phyloP scores from a whole-genome alignment of 1,284 basidiomycete species.

The Inonotus obliquus region DNA sequence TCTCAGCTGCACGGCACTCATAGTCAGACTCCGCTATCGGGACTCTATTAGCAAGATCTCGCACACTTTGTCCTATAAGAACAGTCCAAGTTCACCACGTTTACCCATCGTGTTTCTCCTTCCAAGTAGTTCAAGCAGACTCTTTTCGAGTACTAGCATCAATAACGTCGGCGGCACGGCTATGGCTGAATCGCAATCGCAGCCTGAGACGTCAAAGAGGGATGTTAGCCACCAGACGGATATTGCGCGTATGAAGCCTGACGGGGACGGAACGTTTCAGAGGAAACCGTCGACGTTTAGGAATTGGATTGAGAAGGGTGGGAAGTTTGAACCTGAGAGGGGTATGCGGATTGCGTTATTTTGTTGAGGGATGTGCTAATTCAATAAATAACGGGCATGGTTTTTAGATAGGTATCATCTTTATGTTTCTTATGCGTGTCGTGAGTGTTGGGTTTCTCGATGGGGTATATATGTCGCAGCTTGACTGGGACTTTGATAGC shows the following conservation, averaged over 20 bases:
- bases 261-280: slow-evolving; percentile 79
- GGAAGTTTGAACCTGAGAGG: slow-evolving; percentile 77
- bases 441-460: slow-evolving; percentile 42
- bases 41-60: no score
- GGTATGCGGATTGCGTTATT: slow-evolving; percentile 38
- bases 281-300: slow-evolving; percentile 73
- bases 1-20: not conserved
- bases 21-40: not conserved
- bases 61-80: not conserved
- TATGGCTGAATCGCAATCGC: not conserved
- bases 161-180: no score
- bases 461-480: not conserved
- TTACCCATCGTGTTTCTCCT: slow-evolving; percentile 14
- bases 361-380: not conserved
- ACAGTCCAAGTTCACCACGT: not conserved
- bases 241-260: slow-evolving; percentile 60
- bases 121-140: not conserved
- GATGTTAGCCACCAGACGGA: slow-evolving; percentile 43
- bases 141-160: not conserved
- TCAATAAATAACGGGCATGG: not conserved
- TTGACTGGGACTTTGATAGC: slow-evolving; percentile 40
- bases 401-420: slow-evolving; percentile 79
- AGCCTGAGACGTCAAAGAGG: not conserved
- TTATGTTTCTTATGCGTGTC: slow-evolving; percentile 77
- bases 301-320: slow-evolving; percentile 65